Evolutionary conservation across 306 rosid genomes (phyloP).

Genomic region (Myrica gale): DNA sequence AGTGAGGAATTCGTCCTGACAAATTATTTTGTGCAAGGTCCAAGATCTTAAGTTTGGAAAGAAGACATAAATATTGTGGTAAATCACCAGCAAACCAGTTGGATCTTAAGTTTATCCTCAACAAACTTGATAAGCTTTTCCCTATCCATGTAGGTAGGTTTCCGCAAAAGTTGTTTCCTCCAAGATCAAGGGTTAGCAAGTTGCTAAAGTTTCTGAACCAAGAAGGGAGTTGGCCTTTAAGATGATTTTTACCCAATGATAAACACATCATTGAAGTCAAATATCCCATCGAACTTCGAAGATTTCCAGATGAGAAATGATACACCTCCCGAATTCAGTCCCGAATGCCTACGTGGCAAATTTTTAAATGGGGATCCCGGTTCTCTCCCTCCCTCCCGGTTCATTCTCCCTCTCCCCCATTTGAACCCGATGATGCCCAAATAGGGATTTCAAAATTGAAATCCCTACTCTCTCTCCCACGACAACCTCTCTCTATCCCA

Average conservation of each 20-base stretch:
- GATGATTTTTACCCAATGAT: constrained; percentile 13
- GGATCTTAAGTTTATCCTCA: neutral
- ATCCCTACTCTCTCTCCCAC: no score
- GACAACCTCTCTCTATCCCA: no score
- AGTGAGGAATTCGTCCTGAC: neutral
- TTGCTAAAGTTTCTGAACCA: neutral
- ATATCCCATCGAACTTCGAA: constrained; percentile 20
- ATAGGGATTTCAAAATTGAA: no score
- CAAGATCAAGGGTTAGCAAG: constrained; percentile 13
- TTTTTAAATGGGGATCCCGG: no score
- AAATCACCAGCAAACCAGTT: neutral
- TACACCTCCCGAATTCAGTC: no score
- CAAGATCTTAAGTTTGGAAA: neutral
- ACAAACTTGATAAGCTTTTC: neutral
- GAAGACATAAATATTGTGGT: neutral
- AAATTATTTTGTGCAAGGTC: neutral
- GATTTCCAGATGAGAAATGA: constrained; percentile 19
- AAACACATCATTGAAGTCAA: neutral
- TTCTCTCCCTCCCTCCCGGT: no score
- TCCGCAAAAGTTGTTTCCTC: no score
- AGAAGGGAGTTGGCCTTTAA: constrained; percentile 21
- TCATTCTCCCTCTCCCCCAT: no score
- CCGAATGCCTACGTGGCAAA: no score
- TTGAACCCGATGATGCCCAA: no score
- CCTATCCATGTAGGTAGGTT: no score